Evolutionary conservation across 2,329 filamentous ascomycete genomes (phyloP).

Genomic region (Decorospora gaudefroyi): DNA sequence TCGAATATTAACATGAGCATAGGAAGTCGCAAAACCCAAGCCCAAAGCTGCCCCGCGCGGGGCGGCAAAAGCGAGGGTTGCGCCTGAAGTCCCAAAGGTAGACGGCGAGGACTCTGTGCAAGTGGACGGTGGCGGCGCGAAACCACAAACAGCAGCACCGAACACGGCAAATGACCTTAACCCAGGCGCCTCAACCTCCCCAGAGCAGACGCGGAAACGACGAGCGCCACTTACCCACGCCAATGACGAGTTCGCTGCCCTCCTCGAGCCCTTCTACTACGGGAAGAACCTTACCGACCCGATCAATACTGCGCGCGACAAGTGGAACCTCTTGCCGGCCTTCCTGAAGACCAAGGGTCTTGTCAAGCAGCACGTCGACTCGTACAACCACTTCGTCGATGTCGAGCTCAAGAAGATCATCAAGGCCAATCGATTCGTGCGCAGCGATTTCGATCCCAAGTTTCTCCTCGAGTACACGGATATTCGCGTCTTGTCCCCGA

Average conservation of each 20-base stretch:
- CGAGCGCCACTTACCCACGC: slow-evolving; percentile 35
- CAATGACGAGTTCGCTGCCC: slow-evolving; percentile 62
- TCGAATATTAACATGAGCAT: slow-evolving; percentile 13
- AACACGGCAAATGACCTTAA: slow-evolving; percentile 23
- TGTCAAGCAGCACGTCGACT: slow-evolving; percentile 97
- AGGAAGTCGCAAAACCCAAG: slow-evolving; percentile 36
- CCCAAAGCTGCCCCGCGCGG: slow-evolving; percentile 41
- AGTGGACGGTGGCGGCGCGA: slow-evolving; percentile 12
- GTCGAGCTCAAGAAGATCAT: slow-evolving; percentile 97
- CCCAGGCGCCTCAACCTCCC: slow-evolving; percentile 23
- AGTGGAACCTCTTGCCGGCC: slow-evolving; percentile 96
- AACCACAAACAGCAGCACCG: slow-evolving; percentile 10
- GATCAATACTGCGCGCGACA: slow-evolving; percentile 77
- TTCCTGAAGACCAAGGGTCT: slow-evolving; percentile 97
- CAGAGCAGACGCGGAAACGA: slow-evolving; percentile 37
- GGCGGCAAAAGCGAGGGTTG: slow-evolving; percentile 33
- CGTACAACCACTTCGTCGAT: slow-evolving; percentile 97
- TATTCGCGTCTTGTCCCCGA: slow-evolving; percentile 82
- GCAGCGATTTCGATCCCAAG: slow-evolving; percentile 88
- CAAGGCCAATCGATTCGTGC: slow-evolving; percentile 82
- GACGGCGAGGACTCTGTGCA: slow-evolving; percentile 17
- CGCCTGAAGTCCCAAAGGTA: slow-evolving; percentile 19
- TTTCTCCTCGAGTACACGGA: slow-evolving; percentile 93
- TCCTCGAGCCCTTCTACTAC: slow-evolving; percentile 72
- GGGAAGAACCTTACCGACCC: slow-evolving; percentile 69